Evolutionary conservation across 2,329 filamentous ascomycete species (phyloP), one percentile per base, ranked within the genome.

Genomic region (Neopestalotiopsis rosae): DNA sequence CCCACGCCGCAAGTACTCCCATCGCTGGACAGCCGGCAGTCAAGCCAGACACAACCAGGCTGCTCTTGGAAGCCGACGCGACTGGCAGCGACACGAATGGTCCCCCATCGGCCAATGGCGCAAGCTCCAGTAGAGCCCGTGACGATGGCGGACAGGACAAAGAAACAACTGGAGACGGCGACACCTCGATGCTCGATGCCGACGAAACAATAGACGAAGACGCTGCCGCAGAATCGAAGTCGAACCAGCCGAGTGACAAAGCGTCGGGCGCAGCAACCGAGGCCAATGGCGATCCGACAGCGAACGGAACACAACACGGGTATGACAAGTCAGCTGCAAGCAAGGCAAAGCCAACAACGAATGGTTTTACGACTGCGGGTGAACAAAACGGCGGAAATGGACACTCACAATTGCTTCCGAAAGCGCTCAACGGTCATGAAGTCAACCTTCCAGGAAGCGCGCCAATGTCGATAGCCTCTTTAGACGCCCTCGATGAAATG

Each of bases 401-500:
- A 40, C 61, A 59, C 14, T 30, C 30, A 6, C 61, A 61, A 28
- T 17, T 30, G 38, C 32, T 65, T 3, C 71, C 70, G 24, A 71
- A 67, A 38, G 67, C 68, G 40, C 69, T 73, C 42, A 65, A 66
- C 30, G 69, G 65, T 20, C 72, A 67, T 49, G 74, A 68, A 34
- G 61, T 65, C 10, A 69, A 70, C 24, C 69, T 73, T 45, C 72
- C 70, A 12, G 72, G 65, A 32, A 76, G 72, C 66, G 72, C 74
- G 12, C 74, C 70, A 5, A 65, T 69, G 62, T 78, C 77, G 13
- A 71, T 74, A 49, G 76, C 82, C 32, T 85, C 85, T 17, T 20
- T 67, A 12, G 84, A 85, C 56, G 80, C 81, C 5, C 78, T 79
- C 24, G 82, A 84, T 14, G 82, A 86, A 4, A 82, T 85, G n/a